These are phyloP conservation scores for Echeveria elegans DNA, from an alignment of 164 flowering plant species.

Conservation along the genomic window DNA sequence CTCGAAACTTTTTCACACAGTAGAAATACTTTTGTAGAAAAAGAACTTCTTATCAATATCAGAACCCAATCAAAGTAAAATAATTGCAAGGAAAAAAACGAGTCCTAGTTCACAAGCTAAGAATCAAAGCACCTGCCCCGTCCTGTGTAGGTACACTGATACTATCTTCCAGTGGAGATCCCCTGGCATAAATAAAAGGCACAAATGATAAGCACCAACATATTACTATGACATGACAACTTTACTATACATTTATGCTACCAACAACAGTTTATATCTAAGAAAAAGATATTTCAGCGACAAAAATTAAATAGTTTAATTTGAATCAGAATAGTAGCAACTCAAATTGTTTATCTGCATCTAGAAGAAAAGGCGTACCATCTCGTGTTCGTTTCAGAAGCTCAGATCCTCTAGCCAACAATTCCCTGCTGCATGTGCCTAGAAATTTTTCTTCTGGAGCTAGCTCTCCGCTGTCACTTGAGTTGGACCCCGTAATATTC, in stretches of 20 bases:
- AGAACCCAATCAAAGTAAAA: background rate
- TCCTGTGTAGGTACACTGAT: conserved; percentile 77
- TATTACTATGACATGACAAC: too few species aligned
- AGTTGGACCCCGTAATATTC: conserved; percentile 32
- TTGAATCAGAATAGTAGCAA: too few species aligned
- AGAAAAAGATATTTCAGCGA: too few species aligned
- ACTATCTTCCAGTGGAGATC: conserved; percentile 99
- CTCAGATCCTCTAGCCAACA: conserved; percentile 75
- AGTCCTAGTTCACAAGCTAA: background rate
- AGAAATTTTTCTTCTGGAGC: conserved; percentile 71
- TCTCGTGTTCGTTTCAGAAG: conserved; percentile 91
- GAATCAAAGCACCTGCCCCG: conserved; percentile 57
- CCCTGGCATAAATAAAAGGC: conserved; percentile 46
- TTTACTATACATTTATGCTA: too few species aligned
- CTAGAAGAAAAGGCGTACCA: conserved; percentile 30
- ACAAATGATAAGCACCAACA: too few species aligned
- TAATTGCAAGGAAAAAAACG: background rate
- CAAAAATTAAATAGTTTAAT: too few species aligned
- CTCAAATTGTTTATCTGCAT: too few species aligned
- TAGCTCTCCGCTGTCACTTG: conserved; percentile 71
- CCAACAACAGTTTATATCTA: too few species aligned
- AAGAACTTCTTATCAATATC: background rate
- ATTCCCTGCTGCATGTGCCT: conserved; percentile 66
- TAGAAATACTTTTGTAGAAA: background rate
- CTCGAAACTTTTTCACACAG: background rate